Conservation (phyloP, 2,329 filamentous ascomycete species). For the Exserohilum turcica region DNA sequence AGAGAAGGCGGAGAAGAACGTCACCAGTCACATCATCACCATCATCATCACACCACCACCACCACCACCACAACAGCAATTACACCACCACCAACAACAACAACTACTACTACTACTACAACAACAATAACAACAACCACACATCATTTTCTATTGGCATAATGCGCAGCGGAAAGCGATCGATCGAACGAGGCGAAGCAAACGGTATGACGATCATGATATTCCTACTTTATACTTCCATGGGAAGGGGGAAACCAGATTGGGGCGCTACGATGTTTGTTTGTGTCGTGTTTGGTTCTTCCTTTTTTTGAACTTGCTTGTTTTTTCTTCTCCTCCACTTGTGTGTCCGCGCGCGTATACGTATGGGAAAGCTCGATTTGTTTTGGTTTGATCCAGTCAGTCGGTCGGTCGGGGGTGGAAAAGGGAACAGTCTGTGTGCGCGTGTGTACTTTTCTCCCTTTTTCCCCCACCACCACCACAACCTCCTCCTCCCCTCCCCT, state of each 20-base stretch:
- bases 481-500: not conserved
- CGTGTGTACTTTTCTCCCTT: not conserved
- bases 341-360: not conserved
- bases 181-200: constrained; percentile 8
- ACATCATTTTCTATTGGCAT: constrained; percentile 15
- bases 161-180: constrained; percentile 12
- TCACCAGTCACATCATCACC: not conserved
- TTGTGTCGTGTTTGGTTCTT: constrained; percentile 13
- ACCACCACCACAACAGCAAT: constrained; percentile 4
- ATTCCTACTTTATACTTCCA: constrained; percentile 14
- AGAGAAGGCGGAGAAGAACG: not conserved
- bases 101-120: not conserved
- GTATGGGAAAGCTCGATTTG: not conserved
- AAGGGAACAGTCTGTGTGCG: not conserved
- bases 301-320: constrained; percentile 4
- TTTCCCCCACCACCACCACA: not conserved
- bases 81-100: not conserved
- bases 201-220: constrained; percentile 16
- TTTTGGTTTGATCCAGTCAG: not conserved
- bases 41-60: not conserved
- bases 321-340: not conserved
- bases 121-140: constrained; percentile 2
- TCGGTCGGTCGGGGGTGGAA: not conserved
- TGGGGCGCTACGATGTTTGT: constrained; percentile 13
- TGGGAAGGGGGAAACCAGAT: constrained; percentile 8